phyloP scores from a whole-genome alignment of 768 basidiomycete species.

The Leccinum sublutescens region DNA sequence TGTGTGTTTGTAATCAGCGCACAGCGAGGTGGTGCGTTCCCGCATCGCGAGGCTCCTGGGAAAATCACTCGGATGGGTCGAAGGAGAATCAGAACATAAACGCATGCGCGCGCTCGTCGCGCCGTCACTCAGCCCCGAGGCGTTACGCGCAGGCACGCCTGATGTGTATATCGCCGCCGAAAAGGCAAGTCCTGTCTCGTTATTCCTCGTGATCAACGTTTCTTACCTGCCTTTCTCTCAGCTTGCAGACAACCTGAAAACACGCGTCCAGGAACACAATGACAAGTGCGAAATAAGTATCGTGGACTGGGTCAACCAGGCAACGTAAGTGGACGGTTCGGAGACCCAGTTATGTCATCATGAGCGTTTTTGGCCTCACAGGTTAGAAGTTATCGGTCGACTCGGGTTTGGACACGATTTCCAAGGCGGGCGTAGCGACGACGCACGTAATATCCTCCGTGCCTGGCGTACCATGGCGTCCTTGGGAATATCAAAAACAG shows the following conservation, averaged over 20 bases:
- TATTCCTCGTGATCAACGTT: not conserved
- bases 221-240: not conserved
- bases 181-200: not conserved
- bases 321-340: slow-evolving; percentile 2
- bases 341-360: not conserved
- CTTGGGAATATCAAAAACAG: slow-evolving; percentile 1
- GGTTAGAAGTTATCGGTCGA: slow-evolving; percentile 2
- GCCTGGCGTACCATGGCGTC: slow-evolving; percentile 7
- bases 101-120: slow-evolving; percentile 10
- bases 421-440: slow-evolving; percentile 3
- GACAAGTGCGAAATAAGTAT: slow-evolving; percentile 1
- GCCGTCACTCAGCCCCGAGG: not conserved
- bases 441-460: slow-evolving; percentile 2
- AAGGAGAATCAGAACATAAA: slow-evolving; percentile 8
- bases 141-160: no score
- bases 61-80: slow-evolving; percentile 9
- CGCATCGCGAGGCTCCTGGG: slow-evolving; percentile 7
- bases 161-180: not conserved
- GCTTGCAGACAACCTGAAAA: slow-evolving; percentile 7
- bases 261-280: not conserved
- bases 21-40: slow-evolving; percentile 1
- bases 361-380: not conserved
- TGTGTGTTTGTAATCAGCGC: not conserved
- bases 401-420: slow-evolving; percentile 10
- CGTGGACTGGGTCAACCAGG: slow-evolving; percentile 5